Base-by-base conservation (phyloP, 1,284 basidiomycete species). In the Fomes fomentarius region DNA sequence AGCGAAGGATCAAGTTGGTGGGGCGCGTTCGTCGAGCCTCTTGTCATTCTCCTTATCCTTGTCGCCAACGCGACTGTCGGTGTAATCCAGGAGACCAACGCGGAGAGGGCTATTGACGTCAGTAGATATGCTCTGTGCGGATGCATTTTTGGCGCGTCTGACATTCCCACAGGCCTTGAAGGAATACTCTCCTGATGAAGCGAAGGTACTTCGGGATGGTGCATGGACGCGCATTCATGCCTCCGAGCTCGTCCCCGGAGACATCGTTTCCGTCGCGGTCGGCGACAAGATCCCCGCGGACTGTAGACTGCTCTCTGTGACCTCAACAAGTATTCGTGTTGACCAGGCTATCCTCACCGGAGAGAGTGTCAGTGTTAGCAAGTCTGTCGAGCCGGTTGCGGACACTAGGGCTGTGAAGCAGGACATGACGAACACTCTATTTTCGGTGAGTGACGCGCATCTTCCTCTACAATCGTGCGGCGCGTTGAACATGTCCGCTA, bases 281-380 rank as follows among this genome's bases (percentile, higher is more conserved):
- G 96, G 95, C 47, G 94, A 97, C 79, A 94, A 91, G 67, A 84
- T 98, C 55, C 94, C 95, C 30, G 96, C 96, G 19, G 96, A 98
- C 75, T 94, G 91, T 71, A 81, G 94, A 63, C 74, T 98, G 37
- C 73, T 98, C 51, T 87, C 88, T n/a, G 83, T 96, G 54, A 89
- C 91, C 15, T 96, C 94, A 9, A 94, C 91, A 53, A 94, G 89
- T 65, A 96, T 98, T 76, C 84, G 93, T 49, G 79, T 97, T 55
- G 95, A 98, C 73, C 94, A 98, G 73, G 94, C 95, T 38, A 92
- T 97, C 67, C 82, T 98, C 39, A 98, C 95, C 1, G 96, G 95
- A 31, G 96, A 98, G 74, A 93, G 90, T 66, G 78, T 81, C 62
- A 94, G 91, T 61, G 94, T 97, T 24, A 83, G 85, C 76, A 98